A percentile compares a stretch with the other conserved stretches of the same genome.
Conservation (phyloP, 1,139 yeast species). For the Magnusiomyces fungicola region DNA sequence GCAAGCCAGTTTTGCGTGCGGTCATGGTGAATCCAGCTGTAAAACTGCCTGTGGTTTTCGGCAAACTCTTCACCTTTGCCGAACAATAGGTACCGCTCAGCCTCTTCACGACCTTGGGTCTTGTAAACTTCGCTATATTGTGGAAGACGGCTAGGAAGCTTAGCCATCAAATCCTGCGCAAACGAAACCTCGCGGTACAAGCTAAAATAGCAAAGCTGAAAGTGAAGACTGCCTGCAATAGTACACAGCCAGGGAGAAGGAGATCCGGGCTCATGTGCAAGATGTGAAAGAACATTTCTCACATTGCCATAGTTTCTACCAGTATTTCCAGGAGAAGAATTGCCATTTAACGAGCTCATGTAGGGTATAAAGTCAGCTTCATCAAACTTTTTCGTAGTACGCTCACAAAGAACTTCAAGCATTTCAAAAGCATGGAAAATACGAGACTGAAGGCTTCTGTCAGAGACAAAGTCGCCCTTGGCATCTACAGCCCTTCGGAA, state of each 20-base stretch:
- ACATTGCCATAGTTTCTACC: too few relatives aligned
- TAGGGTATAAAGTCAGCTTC: conserved; percentile 5
- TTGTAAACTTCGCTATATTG: background rate
- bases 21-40: conserved; percentile 1
- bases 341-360: background rate
- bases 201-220: conserved; percentile 10
- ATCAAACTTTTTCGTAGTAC: conserved; percentile 1
- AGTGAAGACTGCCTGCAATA: conserved; percentile 4
- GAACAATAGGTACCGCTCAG: background rate
- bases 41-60: conserved; percentile 1
- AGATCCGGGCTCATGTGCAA: background rate
- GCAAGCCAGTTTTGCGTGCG: conserved; percentile 1
- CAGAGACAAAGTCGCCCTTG: conserved; percentile 11
- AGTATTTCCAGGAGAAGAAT: background rate
- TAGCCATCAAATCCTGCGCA: conserved; percentile 1
- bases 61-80: background rate
- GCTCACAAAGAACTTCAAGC: conserved; percentile 21
- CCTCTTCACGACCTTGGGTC: background rate
- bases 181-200: conserved; percentile 7
- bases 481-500: background rate
- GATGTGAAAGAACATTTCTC: background rate
- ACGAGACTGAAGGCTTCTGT: conserved; percentile 25
- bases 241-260: conserved; percentile 13
- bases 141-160: background rate
- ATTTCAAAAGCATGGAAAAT: conserved; percentile 28